Percentiles rank a stretch among this genome's conserved stretches.
These are phyloP conservation scores for Camelina laxa DNA, from an alignment of 345 rosid species.

Conservation along the genomic window DNA sequence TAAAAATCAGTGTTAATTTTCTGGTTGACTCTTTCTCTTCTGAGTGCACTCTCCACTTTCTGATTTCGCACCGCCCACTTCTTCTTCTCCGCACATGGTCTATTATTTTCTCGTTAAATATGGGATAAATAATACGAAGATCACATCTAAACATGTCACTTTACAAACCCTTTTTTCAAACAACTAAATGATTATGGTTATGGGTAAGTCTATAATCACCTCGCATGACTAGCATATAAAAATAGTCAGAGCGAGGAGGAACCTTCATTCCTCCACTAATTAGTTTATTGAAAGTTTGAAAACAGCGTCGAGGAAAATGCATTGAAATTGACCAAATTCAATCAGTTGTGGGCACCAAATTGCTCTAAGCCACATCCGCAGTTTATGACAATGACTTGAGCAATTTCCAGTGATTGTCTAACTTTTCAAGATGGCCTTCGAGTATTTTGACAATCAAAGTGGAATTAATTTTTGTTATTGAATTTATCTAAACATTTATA, in stretches of 20 bases:
- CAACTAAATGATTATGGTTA: conserved; percentile 18
- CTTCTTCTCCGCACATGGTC: conserved; percentile 39
- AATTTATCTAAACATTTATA: conserved; percentile 1
- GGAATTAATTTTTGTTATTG: neutral
- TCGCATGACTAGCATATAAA: conserved; percentile 13
- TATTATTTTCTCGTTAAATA: conserved; percentile 5
- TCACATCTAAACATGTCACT: conserved; percentile 37
- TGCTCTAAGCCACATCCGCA: conserved; percentile 28
- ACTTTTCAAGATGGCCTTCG: conserved; percentile 32
- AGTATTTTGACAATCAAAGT: conserved; percentile 28
- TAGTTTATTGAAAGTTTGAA: conserved; percentile 22
- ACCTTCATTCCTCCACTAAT: conserved; percentile 34
- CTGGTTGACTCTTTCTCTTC: conserved; percentile 38
- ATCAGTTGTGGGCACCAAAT: conserved; percentile 41
- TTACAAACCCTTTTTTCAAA: conserved; percentile 6
- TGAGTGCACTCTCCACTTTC: conserved; percentile 46
- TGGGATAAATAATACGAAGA: conserved; percentile 27
- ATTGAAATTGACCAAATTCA: conserved; percentile 32
- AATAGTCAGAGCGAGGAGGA: conserved; percentile 37
- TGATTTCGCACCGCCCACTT: conserved; percentile 43
- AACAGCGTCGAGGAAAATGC: conserved; percentile 32
- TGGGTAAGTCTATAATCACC: conserved; percentile 30
- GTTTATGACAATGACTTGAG: conserved; percentile 39
- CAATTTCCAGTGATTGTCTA: conserved; percentile 27
- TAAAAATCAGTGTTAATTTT: neutral